Conservation (phyloP, 2,329 filamentous ascomycete species). For the Cladosporium sp. region DNA sequence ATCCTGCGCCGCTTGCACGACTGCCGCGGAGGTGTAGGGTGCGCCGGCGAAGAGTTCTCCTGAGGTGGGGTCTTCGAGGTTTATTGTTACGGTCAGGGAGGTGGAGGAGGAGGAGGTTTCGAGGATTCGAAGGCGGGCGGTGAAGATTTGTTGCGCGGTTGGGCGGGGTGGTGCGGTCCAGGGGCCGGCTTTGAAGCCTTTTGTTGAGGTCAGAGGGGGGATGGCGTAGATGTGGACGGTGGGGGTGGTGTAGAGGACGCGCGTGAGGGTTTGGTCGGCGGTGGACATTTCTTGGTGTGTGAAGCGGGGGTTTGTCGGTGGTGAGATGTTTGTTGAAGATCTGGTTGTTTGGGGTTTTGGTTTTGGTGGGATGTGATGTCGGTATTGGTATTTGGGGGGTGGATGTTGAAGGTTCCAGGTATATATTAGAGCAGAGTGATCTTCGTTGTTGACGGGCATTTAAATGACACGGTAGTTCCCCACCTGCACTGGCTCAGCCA, state of each 20-base stretch:
- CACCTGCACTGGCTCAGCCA: too few species aligned
- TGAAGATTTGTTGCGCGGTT: slow-evolving; percentile 73
- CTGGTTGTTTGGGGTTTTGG: too few species aligned
- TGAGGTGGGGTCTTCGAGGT: slow-evolving; percentile 69
- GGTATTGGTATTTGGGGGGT: too few species aligned
- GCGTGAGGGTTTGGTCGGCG: slow-evolving; percentile 26
- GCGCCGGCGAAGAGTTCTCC: slow-evolving; percentile 79
- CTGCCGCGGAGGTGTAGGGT: slow-evolving; percentile 62
- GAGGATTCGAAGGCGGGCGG: slow-evolving; percentile 63
- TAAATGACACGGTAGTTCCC: too few species aligned
- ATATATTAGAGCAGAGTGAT: too few species aligned
- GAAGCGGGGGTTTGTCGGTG: too few species aligned
- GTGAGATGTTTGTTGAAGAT: not conserved
- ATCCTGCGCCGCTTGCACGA: slow-evolving; percentile 74
- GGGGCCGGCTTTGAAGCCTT: slow-evolving; percentile 69
- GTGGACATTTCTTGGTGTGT: not conserved
- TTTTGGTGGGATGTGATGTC: not conserved
- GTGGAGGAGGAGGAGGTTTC: slow-evolving; percentile 29
- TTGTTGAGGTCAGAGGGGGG: slow-evolving; percentile 70
- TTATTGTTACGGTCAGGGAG: slow-evolving; percentile 50
- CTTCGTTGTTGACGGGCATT: too few species aligned
- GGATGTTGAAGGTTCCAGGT: too few species aligned
- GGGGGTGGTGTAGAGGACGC: slow-evolving; percentile 71
- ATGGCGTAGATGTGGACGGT: slow-evolving; percentile 83
- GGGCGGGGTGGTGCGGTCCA: slow-evolving; percentile 67